A percentile compares a stretch with the other conserved stretches of the same genome.
phyloP scores from a whole-genome alignment of 768 basidiomycete genomes.

The Exsudoporus frostii region DNA sequence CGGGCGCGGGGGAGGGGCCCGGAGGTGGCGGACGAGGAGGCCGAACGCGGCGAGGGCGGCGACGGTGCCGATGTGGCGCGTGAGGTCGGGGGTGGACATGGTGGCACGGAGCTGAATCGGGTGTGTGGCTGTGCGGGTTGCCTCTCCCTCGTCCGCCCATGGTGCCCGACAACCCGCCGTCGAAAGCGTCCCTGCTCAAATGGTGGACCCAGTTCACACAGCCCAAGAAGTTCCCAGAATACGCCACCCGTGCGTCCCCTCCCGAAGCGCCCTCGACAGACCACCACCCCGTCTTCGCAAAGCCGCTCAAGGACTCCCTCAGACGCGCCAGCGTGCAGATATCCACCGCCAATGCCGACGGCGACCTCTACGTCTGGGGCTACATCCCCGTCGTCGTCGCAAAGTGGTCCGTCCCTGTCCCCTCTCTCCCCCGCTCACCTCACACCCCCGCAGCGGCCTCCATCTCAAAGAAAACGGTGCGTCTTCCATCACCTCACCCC shows the following conservation, averaged over 20 bases:
- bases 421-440: not conserved
- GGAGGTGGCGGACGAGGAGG: not conserved
- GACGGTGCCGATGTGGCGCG: not conserved
- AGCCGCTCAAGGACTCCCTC: constrained; percentile 79
- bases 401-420: constrained; percentile 69
- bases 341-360: constrained; percentile 79
- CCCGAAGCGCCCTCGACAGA: constrained; percentile 29
- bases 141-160: not conserved
- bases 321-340: constrained; percentile 91
- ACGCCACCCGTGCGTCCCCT: constrained; percentile 36
- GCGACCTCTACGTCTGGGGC: constrained; percentile 87
- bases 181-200: constrained; percentile 63
- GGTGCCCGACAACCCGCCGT: constrained; percentile 35
- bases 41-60: not conserved
- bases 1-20: not conserved
- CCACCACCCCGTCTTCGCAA: constrained; percentile 72
- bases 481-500: not conserved
- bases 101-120: too few relatives aligned
- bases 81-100: not conserved
- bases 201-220: constrained; percentile 82
- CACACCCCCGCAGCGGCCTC: constrained; percentile 57
- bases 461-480: constrained; percentile 92
- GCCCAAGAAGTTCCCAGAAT: constrained; percentile 57
- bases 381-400: constrained; percentile 97
- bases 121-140: constrained; percentile 20